A percentile compares a stretch with the other conserved stretches of the same genome.
phyloP scores from a whole-genome alignment of 2,329 filamentous ascomycete species.

The Zasmidium cellare region DNA sequence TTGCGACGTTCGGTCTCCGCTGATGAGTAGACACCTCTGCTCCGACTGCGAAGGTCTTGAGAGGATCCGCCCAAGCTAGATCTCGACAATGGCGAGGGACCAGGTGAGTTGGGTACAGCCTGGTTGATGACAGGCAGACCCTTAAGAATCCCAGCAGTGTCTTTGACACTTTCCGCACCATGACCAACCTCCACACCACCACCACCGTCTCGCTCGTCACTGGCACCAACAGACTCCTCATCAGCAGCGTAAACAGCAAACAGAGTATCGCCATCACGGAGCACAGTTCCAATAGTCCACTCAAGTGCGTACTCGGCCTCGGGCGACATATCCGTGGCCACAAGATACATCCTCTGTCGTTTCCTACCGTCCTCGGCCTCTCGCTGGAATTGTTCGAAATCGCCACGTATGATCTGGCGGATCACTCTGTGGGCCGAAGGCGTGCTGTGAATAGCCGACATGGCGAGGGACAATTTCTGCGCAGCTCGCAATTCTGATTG shows the following conservation, averaged over 20 bases:
- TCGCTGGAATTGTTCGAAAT: conserved; percentile 73
- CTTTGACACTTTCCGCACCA: conserved; percentile 72
- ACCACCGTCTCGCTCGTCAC: conserved; percentile 46
- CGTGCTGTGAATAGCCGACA: conserved; percentile 76
- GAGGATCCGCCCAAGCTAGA: conserved; percentile 13
- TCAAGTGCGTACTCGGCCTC: conserved; percentile 94
- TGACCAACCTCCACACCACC: conserved; percentile 63
- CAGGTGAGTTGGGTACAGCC: conserved; percentile 24
- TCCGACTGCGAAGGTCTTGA: conserved; percentile 26
- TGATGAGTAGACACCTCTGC: conserved; percentile 43
- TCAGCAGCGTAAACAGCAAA: conserved; percentile 92
- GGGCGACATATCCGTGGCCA: conserved; percentile 92
- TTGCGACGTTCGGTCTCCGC: conserved; percentile 76
- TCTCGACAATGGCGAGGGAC: conserved; percentile 34
- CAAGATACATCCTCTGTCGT: conserved; percentile 83
- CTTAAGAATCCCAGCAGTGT: conserved; percentile 71
- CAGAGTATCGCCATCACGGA: conserved; percentile 90
- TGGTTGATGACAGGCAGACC: conserved; percentile 52
- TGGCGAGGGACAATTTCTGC: conserved; percentile 77
- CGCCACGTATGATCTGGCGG: conserved; percentile 85
- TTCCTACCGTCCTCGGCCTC: conserved; percentile 77
- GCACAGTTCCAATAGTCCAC: conserved; percentile 94
- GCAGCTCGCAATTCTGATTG: conserved; percentile 82
- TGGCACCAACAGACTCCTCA: conserved; percentile 65
- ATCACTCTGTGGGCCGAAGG: conserved; percentile 78